Evolutionary conservation across 164 flowering plant genomes (phyloP), one percentile per base, ranked within the genome.

Genomic region (Tetrastigma voinierianum): DNA sequence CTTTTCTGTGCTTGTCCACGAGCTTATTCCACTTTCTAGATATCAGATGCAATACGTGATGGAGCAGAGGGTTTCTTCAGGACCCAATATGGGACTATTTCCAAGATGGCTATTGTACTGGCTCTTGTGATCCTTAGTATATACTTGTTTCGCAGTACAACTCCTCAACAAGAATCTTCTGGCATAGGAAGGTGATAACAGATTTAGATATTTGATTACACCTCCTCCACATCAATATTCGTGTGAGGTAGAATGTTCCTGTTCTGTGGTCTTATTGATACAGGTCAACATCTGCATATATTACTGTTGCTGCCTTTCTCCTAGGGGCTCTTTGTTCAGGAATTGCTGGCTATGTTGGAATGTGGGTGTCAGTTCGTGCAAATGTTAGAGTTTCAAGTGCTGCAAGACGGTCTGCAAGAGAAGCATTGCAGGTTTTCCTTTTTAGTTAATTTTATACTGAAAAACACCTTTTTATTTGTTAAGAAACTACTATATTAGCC

Each of bases 321-420:
- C 78, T 95, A 9, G 99, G 99, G 67, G 99, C 98, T 65, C 32
- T 95, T 16, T 95, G 99, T 70, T 95, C 99, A 14, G 99, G 99
- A 78, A 59, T 87, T 76, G 99, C 99, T 48, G 99, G 99, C 21
- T 93, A 90, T 87, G 96, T 95, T 72, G 99, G 98, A 47, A 95
- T 93, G 99, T 95, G 99, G 98, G 99, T 95, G 23, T 95, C 99
- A 11, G 98, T 95, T 48, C 96, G 98, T 75, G 99, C 99, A 74
- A 95, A 95, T 82, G 99, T 95, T 72, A 76, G 99, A 44, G 99
- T 95, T 44, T 88, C 99, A 46, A 93, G 99, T 88, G 99, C 99
- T 75, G 99, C 99, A 70, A 89, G 98, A 70, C 84, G 99, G 62
- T 89, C 97, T 74, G 91, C 97, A 44, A 85, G 98, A 71, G 99